Evolutionary conservation across 164 flowering plant species (phyloP), one percentile per base, ranked within the genome.

Genomic region (Taxillus chinensis): DNA sequence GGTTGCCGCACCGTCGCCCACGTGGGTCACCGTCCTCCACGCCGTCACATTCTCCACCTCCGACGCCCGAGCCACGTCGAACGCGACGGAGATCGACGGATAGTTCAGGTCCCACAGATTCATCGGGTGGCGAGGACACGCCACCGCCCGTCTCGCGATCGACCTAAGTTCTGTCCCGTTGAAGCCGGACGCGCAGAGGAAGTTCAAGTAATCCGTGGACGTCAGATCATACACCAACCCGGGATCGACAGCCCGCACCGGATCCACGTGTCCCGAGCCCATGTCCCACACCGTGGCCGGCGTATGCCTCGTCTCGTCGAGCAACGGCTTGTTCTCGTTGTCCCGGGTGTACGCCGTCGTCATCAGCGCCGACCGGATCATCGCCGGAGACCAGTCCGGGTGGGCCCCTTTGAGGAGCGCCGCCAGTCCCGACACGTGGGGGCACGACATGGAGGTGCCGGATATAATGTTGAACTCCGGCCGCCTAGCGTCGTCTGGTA

Each of bases 381-480:
- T 65, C 0, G 77, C 81, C 12, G 83, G 80, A 0, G 78, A 64
- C 93, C 93, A 87, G n/a, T 79, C 82, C 5, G 76, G 82, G 58
- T 83, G 85, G 4, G 76, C 82, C 27, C 80, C 83, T 57, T 77
- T 85, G 0, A 85, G 58, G 37, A 87, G 59, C 0, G 86, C 86
- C 0, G 83, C 79, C 0, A 81, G 38, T 0, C 87, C 87, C 0
- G 79, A 66, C 0, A 77, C 80, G 63, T 82, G 82, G 0, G 86
- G 85, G 67, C 86, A 82, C 0, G 92, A 59, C 89, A 84, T 82
- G 0, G 89, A 86, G 0, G 92, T 86, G 0, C 92, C 92, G 0
- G 89, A 84, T 5, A 73, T 7, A 38, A 84, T 81, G 62, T 86
- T 86, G 61, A 81, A 84, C 46, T 68, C 79, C 0, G 78, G 67